Conservation (phyloP, 768 basidiomycete genomes). For the Artomyces pyxidatus region DNA sequence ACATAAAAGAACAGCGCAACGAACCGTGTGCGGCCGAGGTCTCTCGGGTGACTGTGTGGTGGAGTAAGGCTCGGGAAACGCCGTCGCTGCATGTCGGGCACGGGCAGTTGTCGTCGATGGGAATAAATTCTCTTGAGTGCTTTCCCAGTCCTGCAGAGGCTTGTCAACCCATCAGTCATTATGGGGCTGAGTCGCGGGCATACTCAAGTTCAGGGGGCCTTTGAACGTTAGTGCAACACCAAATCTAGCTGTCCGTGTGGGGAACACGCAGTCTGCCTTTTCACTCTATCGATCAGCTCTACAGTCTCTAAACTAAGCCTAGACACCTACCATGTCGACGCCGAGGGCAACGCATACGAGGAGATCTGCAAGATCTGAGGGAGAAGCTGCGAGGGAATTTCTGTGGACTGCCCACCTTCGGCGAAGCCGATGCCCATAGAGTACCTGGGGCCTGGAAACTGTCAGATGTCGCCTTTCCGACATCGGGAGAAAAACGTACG, state of each 20-base stretch:
- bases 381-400: neutral
- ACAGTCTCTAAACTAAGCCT: neutral
- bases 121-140: slow-evolving; percentile 57
- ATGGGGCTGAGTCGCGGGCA: slow-evolving; percentile 14
- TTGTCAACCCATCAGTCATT: neutral
- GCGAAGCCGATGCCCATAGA: slow-evolving; percentile 92
- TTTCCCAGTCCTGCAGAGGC: slow-evolving; percentile 48
- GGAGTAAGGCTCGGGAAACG: slow-evolving; percentile 64
- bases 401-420: slow-evolving; percentile 48
- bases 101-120: slow-evolving; percentile 72
- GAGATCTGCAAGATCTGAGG: slow-evolving; percentile 44
- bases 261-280: slow-evolving; percentile 92
- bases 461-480: slow-evolving; percentile 10
- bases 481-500: slow-evolving; percentile 35
- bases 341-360: slow-evolving; percentile 89
- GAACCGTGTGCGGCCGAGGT: slow-evolving; percentile 81
- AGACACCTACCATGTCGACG: slow-evolving; percentile 71
- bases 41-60: slow-evolving; percentile 71
- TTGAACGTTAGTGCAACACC: slow-evolving; percentile 79
- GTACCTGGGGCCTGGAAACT: slow-evolving; percentile 66
- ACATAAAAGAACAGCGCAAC: slow-evolving; percentile 3
- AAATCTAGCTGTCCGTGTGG: slow-evolving; percentile 86
- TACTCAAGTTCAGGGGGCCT: slow-evolving; percentile 80
- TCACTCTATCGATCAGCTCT: slow-evolving; percentile 1
- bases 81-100: slow-evolving; percentile 76